These are phyloP conservation scores for Fraxinus americana DNA, from an alignment of 257 asterid species.

Conservation along the genomic window DNA sequence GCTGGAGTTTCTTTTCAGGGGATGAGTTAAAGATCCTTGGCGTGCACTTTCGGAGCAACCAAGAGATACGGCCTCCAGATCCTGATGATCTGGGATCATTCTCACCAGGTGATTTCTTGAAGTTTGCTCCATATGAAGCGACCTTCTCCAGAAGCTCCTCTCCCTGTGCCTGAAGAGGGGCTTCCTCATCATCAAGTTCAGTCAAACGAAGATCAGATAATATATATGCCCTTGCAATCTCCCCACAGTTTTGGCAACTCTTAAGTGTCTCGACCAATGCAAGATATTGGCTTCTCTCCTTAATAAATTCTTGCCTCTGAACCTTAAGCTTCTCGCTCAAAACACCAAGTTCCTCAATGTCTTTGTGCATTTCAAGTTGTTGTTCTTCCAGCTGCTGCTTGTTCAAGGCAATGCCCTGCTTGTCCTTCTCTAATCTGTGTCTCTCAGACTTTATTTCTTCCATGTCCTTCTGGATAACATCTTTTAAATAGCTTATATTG, in stretches of 20 bases:
- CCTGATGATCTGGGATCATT: slow-evolving; percentile 44
- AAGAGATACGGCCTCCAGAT: slow-evolving; percentile 65
- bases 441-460: slow-evolving; percentile 47
- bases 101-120: slow-evolving; percentile 43
- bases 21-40: slow-evolving; percentile 58
- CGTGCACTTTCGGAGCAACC: slow-evolving; percentile 75
- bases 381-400: slow-evolving; percentile 64
- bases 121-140: slow-evolving; percentile 46
- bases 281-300: slow-evolving; percentile 59
- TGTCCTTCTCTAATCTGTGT: slow-evolving; percentile 61
- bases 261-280: slow-evolving; percentile 55
- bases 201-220: slow-evolving; percentile 50
- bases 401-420: slow-evolving; percentile 45
- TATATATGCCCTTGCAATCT: slow-evolving; percentile 44
- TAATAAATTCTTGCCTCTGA: slow-evolving; percentile 57
- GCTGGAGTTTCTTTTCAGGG: slow-evolving; percentile 39
- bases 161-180: slow-evolving; percentile 47
- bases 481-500: slow-evolving; percentile 49
- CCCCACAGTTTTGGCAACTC: slow-evolving; percentile 67
- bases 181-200: slow-evolving; percentile 42
- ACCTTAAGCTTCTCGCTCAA: slow-evolving; percentile 64
- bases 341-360: slow-evolving; percentile 65
- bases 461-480: slow-evolving; percentile 42
- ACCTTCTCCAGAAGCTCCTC: slow-evolving; percentile 62
- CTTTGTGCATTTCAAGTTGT: slow-evolving; percentile 73